Evolutionary conservation across 225 moss, liverwort and hornwort species (phyloP), one percentile per base, ranked within the genome.

Genomic region (Takakia lepidozioides): DNA sequence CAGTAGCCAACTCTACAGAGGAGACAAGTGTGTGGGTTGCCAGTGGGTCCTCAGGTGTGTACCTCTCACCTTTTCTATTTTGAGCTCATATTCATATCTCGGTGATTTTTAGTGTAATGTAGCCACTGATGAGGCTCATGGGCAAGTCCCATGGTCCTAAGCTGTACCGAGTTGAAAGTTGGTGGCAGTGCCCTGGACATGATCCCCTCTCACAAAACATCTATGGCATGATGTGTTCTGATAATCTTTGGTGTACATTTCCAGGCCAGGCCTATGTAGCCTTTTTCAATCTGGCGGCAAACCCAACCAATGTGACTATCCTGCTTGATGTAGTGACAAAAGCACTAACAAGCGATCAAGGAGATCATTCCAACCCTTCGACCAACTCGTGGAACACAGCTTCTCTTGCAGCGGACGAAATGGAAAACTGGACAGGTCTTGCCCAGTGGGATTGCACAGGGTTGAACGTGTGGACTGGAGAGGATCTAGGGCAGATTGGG

Each of bases 21-120:
- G 70, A 57, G 38, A 60, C 63, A 30, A 73, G 73, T 38, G 65
- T 67, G 35, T 79, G 78, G 78, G 66, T 70, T 48, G 70, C 72
- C 46, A 69, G 63, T 30, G 69, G 48, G 52, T 62, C 65, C 41
- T 51, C 69, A 74, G 78, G 78, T 79, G 58, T 5, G 45, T 2
- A 21, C 8, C 6, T 46, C 45, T 46, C 15, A 10, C 21, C 18
- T 18, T 21, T 10, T 21, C 18, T 18, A 2, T 43, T 1, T 0
- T 17, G 6, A 43, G 18, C 6, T 9, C 43, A 38, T 38, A 8
- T 8, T 10, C 3, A 38, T 38, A 17, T 13, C 0, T 38, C 17
- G 37, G 38, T 38, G 14, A 17, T 14, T 17, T 9, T 38, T 4
- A 38, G 38, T 14, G 32, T 34, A 34, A 13, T 5, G 32, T n/a